Percentiles rank a stretch among this genome's conserved stretches.
Conservation (phyloP, 495 filamentous ascomycete species). For the Cudoniella acicularis region DNA sequence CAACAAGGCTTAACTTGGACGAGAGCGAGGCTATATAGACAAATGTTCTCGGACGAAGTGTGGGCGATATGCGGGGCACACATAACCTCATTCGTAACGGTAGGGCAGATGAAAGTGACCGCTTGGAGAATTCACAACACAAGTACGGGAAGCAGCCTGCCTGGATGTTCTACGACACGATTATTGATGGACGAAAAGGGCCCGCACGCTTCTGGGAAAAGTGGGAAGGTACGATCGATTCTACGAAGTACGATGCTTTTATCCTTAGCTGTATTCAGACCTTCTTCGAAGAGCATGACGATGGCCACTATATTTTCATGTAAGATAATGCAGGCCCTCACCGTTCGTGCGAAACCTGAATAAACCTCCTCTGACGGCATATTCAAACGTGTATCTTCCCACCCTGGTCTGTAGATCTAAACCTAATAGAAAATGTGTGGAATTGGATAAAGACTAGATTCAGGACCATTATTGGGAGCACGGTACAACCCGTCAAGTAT, state of each 20-base stretch:
- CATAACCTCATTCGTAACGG: background rate
- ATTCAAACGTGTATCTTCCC: no score
- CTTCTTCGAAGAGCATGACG: no score
- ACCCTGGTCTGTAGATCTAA: no score
- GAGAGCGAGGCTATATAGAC: slow-evolving; percentile 13
- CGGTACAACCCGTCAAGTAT: slow-evolving; percentile 17
- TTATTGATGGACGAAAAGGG: slow-evolving; percentile 23
- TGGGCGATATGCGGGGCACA: slow-evolving; percentile 12
- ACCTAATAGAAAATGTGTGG: no score
- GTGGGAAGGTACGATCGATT: slow-evolving; percentile 24
- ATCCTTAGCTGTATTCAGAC: no score
- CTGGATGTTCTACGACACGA: slow-evolving; percentile 30
- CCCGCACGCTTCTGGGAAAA: slow-evolving; percentile 29
- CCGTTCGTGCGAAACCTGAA: no score
- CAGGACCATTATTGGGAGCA: background rate
- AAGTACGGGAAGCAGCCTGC: slow-evolving; percentile 12
- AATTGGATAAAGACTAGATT: no score
- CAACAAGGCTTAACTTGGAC: slow-evolving; percentile 7
- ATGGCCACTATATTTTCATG: no score
- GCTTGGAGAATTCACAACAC: background rate
- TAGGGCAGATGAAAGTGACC: background rate
- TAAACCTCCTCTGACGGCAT: no score
- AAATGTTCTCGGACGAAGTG: slow-evolving; percentile 27
- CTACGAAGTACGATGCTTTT: no score
- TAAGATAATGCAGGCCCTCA: no score